Base-by-base conservation (phyloP, 306 rosid genomes). In the Parietaria judaica region DNA sequence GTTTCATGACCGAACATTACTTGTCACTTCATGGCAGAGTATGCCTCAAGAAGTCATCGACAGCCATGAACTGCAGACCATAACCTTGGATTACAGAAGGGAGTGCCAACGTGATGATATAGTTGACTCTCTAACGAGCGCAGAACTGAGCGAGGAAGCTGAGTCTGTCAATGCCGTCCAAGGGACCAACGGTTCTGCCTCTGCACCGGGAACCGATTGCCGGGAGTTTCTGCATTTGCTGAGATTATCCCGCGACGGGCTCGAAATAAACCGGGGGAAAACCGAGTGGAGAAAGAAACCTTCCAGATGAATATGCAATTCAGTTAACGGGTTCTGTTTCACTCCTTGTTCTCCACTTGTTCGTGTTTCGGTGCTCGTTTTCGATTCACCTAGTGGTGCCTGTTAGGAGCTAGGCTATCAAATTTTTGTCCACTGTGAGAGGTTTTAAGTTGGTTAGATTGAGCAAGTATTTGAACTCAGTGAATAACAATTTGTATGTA, bases 21-120 rank as follows among this genome's bases (percentile, higher is more conserved):
- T 53, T 56, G 16, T 67, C 8, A 54, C 43, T 61, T 45, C 64
- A 17, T 70, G 37, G 54, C 85, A 92, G 99, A 88, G 96, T 76
- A 74, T 92, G 64, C 99, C 99, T 56, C 99, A 88, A 81, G 94
- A 92, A 81, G 64, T 82, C 81, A 88, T 92, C 49, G 95, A 82
- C 55, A 79, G 66, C 80, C 76, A 84, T 68, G 96, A 86, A 79
- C 73, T 92, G 68, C 94, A 84, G 64, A 84, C 94, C 51, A 80
- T 92, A 59, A 92, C 96, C 54, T 74, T 88, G 74, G 99, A 92
- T 83, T 92, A 92, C 72, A 86, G 99, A 80, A 77, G 99, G 55
- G 95, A 88, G 66, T 92, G 96, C 66, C 96, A 86, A 84, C 94
- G 69, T 16, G 68, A 76, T 12, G 99, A 82, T 64, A 14, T 78